These are phyloP conservation scores for Beta vulgaris DNA, from an alignment of 148 eudicot genomes.

Conservation along the genomic window DNA sequence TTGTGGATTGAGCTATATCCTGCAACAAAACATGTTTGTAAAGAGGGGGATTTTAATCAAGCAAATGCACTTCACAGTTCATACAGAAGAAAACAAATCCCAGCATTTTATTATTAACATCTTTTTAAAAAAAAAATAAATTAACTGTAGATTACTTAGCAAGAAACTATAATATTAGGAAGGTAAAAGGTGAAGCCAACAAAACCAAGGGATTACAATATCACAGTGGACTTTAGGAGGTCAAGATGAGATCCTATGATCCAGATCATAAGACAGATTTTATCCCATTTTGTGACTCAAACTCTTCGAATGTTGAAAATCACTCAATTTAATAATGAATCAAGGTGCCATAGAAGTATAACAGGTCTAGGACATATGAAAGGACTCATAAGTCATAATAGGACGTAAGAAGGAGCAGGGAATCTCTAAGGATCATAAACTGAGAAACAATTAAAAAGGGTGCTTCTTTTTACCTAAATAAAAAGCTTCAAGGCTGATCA, in stretches of 20 bases:
- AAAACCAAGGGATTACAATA: background rate
- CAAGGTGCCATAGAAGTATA: background rate
- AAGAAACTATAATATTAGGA: background rate
- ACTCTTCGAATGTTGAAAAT: background rate
- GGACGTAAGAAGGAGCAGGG: no score
- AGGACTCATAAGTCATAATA: no score
- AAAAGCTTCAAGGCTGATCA: no score
- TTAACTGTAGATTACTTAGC: no score
- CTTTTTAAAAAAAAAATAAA: background rate
- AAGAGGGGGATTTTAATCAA: background rate
- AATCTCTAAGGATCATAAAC: background rate
- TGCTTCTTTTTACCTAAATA: no score
- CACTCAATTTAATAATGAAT: background rate
- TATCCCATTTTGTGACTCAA: background rate
- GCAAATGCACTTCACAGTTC: background rate
- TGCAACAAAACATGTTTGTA: slow-evolving; percentile 22
- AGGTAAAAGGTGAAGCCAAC: background rate
- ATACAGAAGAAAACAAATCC: background rate
- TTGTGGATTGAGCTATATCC: slow-evolving; percentile 66
- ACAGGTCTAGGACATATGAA: background rate
- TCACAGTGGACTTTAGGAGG: background rate
- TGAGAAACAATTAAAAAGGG: no score
- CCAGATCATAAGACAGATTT: background rate
- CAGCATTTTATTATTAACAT: background rate
- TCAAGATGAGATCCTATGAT: background rate